A percentile compares a stretch with the other conserved stretches of the same genome.
Conservation (phyloP, 768 basidiomycete species). For the Strobilomyces dryophilus region DNA sequence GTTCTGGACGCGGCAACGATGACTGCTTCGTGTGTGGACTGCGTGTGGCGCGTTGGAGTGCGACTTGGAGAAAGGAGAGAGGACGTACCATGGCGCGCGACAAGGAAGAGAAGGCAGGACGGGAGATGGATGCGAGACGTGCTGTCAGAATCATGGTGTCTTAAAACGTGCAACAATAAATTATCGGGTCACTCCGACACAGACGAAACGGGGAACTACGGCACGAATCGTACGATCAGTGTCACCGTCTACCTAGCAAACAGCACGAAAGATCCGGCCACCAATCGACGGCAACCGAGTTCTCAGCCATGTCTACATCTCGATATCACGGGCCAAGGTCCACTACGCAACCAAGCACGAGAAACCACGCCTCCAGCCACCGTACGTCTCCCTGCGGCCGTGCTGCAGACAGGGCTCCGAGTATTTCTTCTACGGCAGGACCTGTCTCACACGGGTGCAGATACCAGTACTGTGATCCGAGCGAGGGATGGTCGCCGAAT, state of each 20-base stretch:
- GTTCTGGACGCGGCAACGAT: constrained; percentile 94
- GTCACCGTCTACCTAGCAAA: too few relatives aligned
- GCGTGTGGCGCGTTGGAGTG: neutral
- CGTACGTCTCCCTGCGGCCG: neutral
- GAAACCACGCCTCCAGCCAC: constrained; percentile 77
- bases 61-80: neutral
- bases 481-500: constrained; percentile 81
- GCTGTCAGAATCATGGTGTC: constrained; percentile 40
- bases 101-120: constrained; percentile 33
- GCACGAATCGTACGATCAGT: neutral
- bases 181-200: constrained; percentile 21
- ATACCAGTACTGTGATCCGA: constrained; percentile 76
- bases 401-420: constrained; percentile 38
- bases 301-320: neutral
- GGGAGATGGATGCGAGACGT: constrained; percentile 37
- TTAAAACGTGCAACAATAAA: constrained; percentile 14
- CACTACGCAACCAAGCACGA: constrained; percentile 65
- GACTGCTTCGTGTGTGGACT: constrained; percentile 72
- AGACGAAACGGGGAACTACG: constrained; percentile 4
- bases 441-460: constrained; percentile 84
- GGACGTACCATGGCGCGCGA: constrained; percentile 50
- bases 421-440: constrained; percentile 61
- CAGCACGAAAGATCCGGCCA: constrained; percentile 8
- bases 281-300: neutral
- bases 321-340: constrained; percentile 36